These are phyloP conservation scores for Aspergillus phoenicis DNA, from an alignment of 2,329 filamentous ascomycete genomes.

Conservation along the genomic window DNA sequence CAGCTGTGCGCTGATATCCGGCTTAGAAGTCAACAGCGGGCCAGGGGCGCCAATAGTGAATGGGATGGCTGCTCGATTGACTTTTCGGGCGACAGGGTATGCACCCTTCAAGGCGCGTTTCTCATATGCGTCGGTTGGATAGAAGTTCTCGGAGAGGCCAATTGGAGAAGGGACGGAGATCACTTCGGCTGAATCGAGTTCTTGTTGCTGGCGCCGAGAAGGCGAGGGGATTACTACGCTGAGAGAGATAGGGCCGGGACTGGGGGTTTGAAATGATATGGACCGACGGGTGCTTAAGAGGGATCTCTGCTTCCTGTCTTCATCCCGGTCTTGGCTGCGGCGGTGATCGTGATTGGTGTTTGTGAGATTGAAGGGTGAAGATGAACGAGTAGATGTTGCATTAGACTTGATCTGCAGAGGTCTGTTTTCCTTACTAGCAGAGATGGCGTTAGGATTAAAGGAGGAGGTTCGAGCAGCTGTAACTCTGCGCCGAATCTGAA, in stretches of 20 bases:
- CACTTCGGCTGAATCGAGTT: slow-evolving; percentile 19
- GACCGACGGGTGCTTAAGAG: slow-evolving; percentile 1
- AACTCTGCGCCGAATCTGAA: too few species aligned
- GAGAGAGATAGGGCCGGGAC: slow-evolving; percentile 5
- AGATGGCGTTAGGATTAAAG: too few species aligned
- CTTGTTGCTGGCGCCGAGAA: slow-evolving; percentile 19
- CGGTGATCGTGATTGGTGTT: neutral
- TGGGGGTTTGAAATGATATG: slow-evolving; percentile 9
- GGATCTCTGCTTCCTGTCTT: neutral
- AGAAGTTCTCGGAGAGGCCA: slow-evolving; percentile 26
- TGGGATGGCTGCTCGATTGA: slow-evolving; percentile 16
- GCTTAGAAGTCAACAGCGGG: slow-evolving; percentile 12
- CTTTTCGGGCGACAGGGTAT: slow-evolving; percentile 21
- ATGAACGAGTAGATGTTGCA: neutral
- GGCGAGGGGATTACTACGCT: slow-evolving; percentile 31
- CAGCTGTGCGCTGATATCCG: slow-evolving; percentile 16
- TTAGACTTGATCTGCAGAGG: too few species aligned
- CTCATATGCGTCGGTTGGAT: slow-evolving; percentile 27
- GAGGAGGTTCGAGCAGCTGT: too few species aligned
- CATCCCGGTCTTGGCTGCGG: neutral
- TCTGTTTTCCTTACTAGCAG: too few species aligned
- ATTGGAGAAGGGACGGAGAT: slow-evolving; percentile 7
- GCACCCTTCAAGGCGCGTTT: slow-evolving; percentile 22
- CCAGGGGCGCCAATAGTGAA: slow-evolving; percentile 13
- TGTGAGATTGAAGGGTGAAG: neutral